These are phyloP conservation scores for Lepidium didymum DNA, from an alignment of 345 rosid genomes.

Conservation along the genomic window DNA sequence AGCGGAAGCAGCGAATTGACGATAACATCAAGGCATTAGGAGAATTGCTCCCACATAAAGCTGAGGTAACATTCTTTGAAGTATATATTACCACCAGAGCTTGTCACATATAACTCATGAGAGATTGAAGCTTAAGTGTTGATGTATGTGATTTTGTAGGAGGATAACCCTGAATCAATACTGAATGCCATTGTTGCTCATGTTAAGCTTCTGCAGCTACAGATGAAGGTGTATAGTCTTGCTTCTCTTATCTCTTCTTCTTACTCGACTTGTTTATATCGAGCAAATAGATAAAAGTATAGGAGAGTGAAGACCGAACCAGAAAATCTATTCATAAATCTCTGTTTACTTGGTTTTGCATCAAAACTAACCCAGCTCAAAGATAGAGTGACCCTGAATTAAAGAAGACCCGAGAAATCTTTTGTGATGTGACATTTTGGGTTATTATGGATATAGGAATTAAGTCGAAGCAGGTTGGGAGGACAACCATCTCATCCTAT, in stretches of 20 bases:
- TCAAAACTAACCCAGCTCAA: no score
- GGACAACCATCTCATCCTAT: constrained; percentile 39
- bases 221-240: constrained; percentile 40
- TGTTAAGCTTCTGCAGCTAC: constrained; percentile 54
- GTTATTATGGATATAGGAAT: constrained; percentile 36
- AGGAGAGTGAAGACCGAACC: not conserved
- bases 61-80: constrained; percentile 27
- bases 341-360: not conserved
- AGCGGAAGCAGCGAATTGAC: constrained; percentile 35
- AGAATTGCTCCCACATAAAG: constrained; percentile 40
- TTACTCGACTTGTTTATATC: not conserved
- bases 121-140: not conserved
- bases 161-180: constrained; percentile 30
- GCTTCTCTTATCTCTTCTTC: not conserved
- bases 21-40: constrained; percentile 39
- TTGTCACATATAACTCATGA: not conserved
- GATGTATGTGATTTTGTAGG: constrained; percentile 19
- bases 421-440: not conserved
- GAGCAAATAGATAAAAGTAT: not conserved
- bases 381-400: not conserved
- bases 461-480: constrained; percentile 46
- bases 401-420: not conserved
- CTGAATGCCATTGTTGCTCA: constrained; percentile 37
- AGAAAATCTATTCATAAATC: not conserved
- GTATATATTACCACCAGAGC: not conserved